phyloP scores from a whole-genome alignment of 768 basidiomycete genomes.

The Cantharellus cinnabarinus region DNA sequence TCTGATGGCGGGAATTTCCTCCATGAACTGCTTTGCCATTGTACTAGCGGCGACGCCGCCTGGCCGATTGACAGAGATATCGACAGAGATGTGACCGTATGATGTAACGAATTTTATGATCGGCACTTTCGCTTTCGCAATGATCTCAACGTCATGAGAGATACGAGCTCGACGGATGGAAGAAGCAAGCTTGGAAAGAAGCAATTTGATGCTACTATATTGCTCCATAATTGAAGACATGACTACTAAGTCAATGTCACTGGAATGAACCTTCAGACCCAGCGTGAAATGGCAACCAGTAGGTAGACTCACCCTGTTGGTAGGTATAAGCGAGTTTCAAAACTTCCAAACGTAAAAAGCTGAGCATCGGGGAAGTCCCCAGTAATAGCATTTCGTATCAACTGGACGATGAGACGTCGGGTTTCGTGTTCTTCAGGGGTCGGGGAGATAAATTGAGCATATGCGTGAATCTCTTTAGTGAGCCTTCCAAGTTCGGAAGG shows the following conservation, averaged over 20 bases:
- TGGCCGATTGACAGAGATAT: slow-evolving; percentile 82
- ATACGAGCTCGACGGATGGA: slow-evolving; percentile 54
- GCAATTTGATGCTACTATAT: slow-evolving; percentile 35
- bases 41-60: slow-evolving; percentile 63
- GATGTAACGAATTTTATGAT: slow-evolving; percentile 87
- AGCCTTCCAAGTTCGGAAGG: slow-evolving; percentile 28
- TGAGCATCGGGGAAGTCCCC: slow-evolving; percentile 56
- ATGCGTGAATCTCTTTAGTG: slow-evolving; percentile 70
- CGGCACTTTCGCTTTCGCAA: slow-evolving; percentile 85
- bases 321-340: slow-evolving; percentile 81
- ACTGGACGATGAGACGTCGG: slow-evolving; percentile 46
- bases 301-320: slow-evolving; percentile 55
- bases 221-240: slow-evolving; percentile 46
- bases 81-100: slow-evolving; percentile 64
- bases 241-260: slow-evolving; percentile 91
- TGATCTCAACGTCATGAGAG: slow-evolving; percentile 65
- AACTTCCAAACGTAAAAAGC: slow-evolving; percentile 80
- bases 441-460: slow-evolving; percentile 74
- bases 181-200: slow-evolving; percentile 59
- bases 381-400: slow-evolving; percentile 46
- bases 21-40: slow-evolving; percentile 63
- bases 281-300: background rate
- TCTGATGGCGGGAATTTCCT: slow-evolving; percentile 57
- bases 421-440: slow-evolving; percentile 70
- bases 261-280: slow-evolving; percentile 14